Percentiles rank a stretch among this genome's conserved stretches.
These are phyloP conservation scores for Fusarium tanahbumbuense DNA, from an alignment of 2,329 filamentous ascomycete species.

Conservation along the genomic window DNA sequence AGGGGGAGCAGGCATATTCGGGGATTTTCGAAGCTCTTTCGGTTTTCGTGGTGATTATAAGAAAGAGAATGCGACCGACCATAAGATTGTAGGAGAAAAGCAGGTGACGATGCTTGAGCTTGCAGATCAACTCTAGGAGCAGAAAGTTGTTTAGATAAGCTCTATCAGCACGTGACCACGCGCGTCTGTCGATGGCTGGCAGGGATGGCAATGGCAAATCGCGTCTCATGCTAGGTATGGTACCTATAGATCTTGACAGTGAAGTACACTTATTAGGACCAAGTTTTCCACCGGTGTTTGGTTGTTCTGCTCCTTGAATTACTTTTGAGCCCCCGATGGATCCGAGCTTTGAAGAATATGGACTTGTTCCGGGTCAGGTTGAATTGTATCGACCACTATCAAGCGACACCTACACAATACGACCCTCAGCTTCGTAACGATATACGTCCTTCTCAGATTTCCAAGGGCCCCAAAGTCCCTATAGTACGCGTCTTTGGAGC, in stretches of 20 bases:
- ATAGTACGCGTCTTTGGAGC: conserved; percentile 92
- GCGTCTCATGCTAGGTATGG: conserved; percentile 14
- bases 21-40: neutral
- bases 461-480: conserved; percentile 79
- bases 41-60: neutral
- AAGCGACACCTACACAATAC: conserved; percentile 79
- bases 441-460: conserved; percentile 67
- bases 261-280: neutral
- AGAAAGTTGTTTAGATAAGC: conserved; percentile 35
- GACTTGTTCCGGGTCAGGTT: conserved; percentile 89
- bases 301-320: neutral
- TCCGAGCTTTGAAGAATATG: conserved; percentile 46
- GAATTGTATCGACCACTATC: conserved; percentile 97
- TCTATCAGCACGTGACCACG: conserved; percentile 39
- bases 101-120: neutral
- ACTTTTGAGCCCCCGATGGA: conserved; percentile 36
- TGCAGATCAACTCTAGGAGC: conserved; percentile 5
- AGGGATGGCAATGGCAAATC: conserved; percentile 14
- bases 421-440: conserved; percentile 82
- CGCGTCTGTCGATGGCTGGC: conserved; percentile 6
- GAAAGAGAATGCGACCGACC: neutral
- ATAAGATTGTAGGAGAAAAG: neutral
- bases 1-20: conserved; percentile 46
- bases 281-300: neutral
- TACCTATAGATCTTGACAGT: conserved; percentile 2